A percentile compares a stretch with the other conserved stretches of the same genome.
Conservation (phyloP, 192 early-diverging fungal genomes). For the Coemansia reversa region DNA sequence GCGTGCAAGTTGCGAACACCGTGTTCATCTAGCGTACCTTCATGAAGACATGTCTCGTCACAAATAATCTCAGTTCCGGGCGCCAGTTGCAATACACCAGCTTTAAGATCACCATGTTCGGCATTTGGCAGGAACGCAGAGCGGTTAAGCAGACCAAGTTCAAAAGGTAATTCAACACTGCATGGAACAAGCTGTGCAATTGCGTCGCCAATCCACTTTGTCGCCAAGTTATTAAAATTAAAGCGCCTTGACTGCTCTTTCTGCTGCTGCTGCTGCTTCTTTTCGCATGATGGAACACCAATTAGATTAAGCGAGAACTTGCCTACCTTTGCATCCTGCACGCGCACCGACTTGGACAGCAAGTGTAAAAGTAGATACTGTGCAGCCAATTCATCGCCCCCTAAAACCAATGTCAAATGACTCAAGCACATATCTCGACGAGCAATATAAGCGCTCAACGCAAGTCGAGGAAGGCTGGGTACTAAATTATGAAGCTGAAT, state of each 20-base stretch:
- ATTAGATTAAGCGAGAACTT: slow-evolving; percentile 69
- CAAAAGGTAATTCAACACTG: slow-evolving; percentile 63
- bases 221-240: slow-evolving; percentile 28
- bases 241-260: slow-evolving; percentile 9
- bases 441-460: slow-evolving; percentile 9
- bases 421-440: slow-evolving; percentile 26
- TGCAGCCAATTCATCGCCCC: slow-evolving; percentile 65
- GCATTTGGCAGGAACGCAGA: slow-evolving; percentile 59
- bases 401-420: slow-evolving; percentile 61
- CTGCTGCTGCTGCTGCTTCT: slow-evolving; percentile 1
- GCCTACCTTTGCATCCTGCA: slow-evolving; percentile 61
- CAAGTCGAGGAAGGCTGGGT: slow-evolving; percentile 7
- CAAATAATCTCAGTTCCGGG: slow-evolving; percentile 60
- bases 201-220: slow-evolving; percentile 36
- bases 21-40: slow-evolving; percentile 65
- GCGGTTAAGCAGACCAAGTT: slow-evolving; percentile 61
- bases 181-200: slow-evolving; percentile 57
- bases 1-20: slow-evolving; percentile 73
- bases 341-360: slow-evolving; percentile 54
- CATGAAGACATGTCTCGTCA: slow-evolving; percentile 70
- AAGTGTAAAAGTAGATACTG: slow-evolving; percentile 70
- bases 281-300: slow-evolving; percentile 38
- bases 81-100: slow-evolving; percentile 67
- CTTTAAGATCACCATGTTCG: slow-evolving; percentile 55
- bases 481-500: slow-evolving; percentile 13